Evolutionary conservation across 495 filamentous ascomycete species (phyloP), one percentile per base, ranked within the genome.

Genomic region (Bombardia bombarda): DNA sequence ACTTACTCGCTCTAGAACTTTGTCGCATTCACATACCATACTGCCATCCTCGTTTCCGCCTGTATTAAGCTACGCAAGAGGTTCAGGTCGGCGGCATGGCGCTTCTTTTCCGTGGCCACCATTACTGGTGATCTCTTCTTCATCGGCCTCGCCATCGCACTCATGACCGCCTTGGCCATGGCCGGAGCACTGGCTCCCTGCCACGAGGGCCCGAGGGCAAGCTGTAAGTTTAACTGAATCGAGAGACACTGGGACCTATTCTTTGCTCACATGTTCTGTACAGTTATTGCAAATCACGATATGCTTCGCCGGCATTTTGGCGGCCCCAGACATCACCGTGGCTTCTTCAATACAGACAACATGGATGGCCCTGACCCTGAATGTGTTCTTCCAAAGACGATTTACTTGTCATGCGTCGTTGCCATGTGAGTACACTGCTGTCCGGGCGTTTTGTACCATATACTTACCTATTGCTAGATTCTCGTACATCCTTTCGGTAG

Each of bases 91-190:
- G 18, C 32, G 7, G 39, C 26, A 38, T 47, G 51, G 32, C 45
- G 47, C 24, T 33, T 47, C 18, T 35, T 46, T 21, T 31, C 45
- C 21, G 20, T 45, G 16, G 25, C 4, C 3, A 39, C 50, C 17
- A 24, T 57, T 9, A 20, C 46, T 20, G 47, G 47, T 4, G 54
- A 57, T 38, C 8, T 48, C 25, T 19, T 46, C 16, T 46, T 55
- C 34, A 40, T 52, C 34, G 35, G 49, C 35, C 39, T 38, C 40
- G 35, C 43, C 34, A 32, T 41, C 30, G 16, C 42, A 22, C 48
- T 43, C 10, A 52, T 47, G 20, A 34, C 45, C n/a, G 20, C 43
- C 33, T 32, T 52, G 24, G 34, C 45, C 7, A 42, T 46, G 10
- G 32, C 30, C 1, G 32, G 33, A 4, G 40, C 41, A 16, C 35